Conservation (phyloP, 495 filamentous ascomycete genomes). For the Hypoxylon fuscum region DNA sequence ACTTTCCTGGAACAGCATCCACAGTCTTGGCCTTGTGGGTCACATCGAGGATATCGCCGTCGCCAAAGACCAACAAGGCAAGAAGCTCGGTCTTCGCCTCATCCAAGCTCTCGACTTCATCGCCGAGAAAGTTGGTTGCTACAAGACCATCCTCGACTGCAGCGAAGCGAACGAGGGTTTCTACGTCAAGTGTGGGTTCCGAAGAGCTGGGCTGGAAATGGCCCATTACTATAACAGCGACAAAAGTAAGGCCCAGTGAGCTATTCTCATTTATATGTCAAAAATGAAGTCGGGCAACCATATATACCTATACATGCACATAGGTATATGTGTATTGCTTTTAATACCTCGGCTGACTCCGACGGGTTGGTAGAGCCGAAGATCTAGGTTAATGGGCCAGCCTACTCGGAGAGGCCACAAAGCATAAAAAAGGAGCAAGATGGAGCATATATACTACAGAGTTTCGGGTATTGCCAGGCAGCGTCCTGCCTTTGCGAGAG, state of each 20-base stretch:
- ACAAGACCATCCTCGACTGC: slow-evolving; percentile 78
- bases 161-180: slow-evolving; percentile 89
- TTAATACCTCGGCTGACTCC: slow-evolving; percentile 33
- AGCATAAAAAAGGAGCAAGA: slow-evolving; percentile 9
- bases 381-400: slow-evolving; percentile 29
- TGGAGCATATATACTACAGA: slow-evolving; percentile 32
- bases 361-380: slow-evolving; percentile 26
- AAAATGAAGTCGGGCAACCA: background rate
- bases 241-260: slow-evolving; percentile 55
- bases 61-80: slow-evolving; percentile 91
- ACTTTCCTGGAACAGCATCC: slow-evolving; percentile 62
- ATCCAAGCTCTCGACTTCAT: slow-evolving; percentile 95
- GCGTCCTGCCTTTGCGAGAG: background rate
- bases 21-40: slow-evolving; percentile 79
- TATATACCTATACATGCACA: slow-evolving; percentile 14
- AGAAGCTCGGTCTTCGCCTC: slow-evolving; percentile 90
- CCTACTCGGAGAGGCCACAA: slow-evolving; percentile 5
- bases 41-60: slow-evolving; percentile 99
- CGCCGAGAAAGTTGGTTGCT: slow-evolving; percentile 85
- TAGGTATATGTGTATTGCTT: background rate
- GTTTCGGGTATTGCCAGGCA: slow-evolving; percentile 21
- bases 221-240: slow-evolving; percentile 84
- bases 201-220: slow-evolving; percentile 94
- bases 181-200: slow-evolving; percentile 98
- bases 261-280: background rate